Evolutionary conservation across 73 alveolate species (phyloP), one percentile per base, ranked within the genome.

Genomic region (Symbiodinium natans): DNA sequence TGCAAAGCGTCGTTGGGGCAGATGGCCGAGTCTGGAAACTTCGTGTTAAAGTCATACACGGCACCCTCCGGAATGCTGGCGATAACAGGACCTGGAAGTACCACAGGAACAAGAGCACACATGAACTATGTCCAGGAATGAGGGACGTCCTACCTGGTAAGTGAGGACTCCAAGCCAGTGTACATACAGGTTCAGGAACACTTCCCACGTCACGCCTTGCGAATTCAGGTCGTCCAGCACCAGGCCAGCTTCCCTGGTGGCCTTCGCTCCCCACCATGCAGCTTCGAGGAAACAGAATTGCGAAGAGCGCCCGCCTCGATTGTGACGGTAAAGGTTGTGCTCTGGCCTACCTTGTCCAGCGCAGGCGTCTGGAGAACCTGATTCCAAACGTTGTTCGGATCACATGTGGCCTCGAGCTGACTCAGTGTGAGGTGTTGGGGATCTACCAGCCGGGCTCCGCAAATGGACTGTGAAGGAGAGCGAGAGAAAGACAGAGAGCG

Each of bases 51-150:
- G 71, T 52, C 71, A 23, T 52, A 29, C 71, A 52, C 71, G 71
- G 71, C 71, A 23, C 71, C 71, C 71, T 52, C 71, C 71, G 71
- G 71, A 52, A 52, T 52, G 71, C 71, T 52, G n/a, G 71, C 71
- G 23, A 52, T 52, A 29, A 52, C 71, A 52, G 71, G 71, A 52
- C 71, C 71, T 52, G 71, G 71, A 52, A 52, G 71, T 8, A n/a
- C n/a, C n/a, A n/a, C n/a, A n/a, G n/a, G n/a, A n/a, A n/a, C n/a
- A n/a, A n/a, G n/a, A n/a, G n/a, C n/a, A n/a, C n/a, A n/a, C n/a
- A n/a, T n/a, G n/a, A n/a, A n/a, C n/a, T n/a, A n/a, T n/a, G n/a
- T n/a, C n/a, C n/a, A n/a, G n/a, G n/a, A n/a, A n/a, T n/a, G n/a
- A n/a, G n/a, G n/a, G n/a, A n/a, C n/a, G n/a, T n/a, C n/a, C n/a